Base-by-base conservation (phyloP, 768 basidiomycete species). In the Suillus plorans region DNA sequence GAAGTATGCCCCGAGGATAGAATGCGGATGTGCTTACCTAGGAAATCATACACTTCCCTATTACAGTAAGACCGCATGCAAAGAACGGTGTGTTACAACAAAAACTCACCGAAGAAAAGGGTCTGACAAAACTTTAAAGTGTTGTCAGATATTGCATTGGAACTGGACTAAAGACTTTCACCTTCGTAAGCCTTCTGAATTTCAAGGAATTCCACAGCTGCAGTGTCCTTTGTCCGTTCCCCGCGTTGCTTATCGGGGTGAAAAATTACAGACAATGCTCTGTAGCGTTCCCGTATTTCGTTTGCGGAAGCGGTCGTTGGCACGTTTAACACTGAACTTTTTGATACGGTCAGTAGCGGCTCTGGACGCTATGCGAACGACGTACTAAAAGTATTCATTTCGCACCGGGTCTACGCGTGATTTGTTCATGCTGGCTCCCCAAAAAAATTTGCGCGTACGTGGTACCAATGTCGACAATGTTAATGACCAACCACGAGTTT, bases 111-210 rank as follows among this genome's bases (percentile, higher is more conserved):
- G 84, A 67, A 86, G 79, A 72, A 89, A 86, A 14, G 87, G 83
- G 70, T 95, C 91, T 47, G 87, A 89, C 36, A 94, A 76, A 28
- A 94, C 88, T 88, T 69, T 62, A 53, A 61, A 61, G 59, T 4
- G 20, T 14, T 37, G 12, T 41, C 20, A 41, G 18, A 13, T 36
- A 36, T 37, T 36, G 34, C 25, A 49, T 41, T 62, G 25, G 22
- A 42, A n/a, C 31, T 37, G 6, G 63, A 25, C 36, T 7, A 55
- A 47, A n/a, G 49, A 20, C 44, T 12, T 25, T 18, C 69, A 89
- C 90, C 85, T 84, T 94, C 87, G 73, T 94, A 94, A 14, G 94
- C 92, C 68, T 89, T 89, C 68, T 94, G 91, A 25, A 95, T 83
- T 73, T 89, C 86, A 20, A 89, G 81, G 67, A 95, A 94, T 59